Conservation (phyloP, 1,139 yeast species). For the Eremothecium gossypii region DNA sequence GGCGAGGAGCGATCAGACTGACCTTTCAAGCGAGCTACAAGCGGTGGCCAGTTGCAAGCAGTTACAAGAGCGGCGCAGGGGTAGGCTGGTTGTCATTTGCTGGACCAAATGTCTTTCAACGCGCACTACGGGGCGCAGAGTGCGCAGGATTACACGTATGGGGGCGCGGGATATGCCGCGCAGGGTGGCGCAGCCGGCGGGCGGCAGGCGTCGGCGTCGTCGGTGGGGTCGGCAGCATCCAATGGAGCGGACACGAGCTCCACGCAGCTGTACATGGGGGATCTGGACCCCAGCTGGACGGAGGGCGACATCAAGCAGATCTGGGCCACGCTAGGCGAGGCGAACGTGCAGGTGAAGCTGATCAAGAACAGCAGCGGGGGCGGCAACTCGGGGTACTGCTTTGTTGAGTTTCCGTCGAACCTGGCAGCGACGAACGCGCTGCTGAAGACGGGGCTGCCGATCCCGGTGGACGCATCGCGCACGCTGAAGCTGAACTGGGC, state of each 20-base stretch:
- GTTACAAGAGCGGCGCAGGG: too few relatives aligned
- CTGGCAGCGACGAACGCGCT: slow-evolving; percentile 61
- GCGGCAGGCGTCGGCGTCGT: slow-evolving; percentile 2
- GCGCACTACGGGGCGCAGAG: background rate
- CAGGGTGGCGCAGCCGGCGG: background rate
- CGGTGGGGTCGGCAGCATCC: background rate
- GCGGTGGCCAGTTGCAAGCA: too few relatives aligned
- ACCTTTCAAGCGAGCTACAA: too few relatives aligned
- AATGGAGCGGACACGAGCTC: slow-evolving; percentile 4
- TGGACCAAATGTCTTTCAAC: slow-evolving; percentile 11
- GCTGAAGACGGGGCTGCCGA: slow-evolving; percentile 51
- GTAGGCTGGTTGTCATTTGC: slow-evolving; percentile 7
- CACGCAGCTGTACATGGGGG: slow-evolving; percentile 48
- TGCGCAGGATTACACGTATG: slow-evolving; percentile 1
- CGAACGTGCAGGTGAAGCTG: slow-evolving; percentile 38
- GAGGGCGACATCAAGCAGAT: slow-evolving; percentile 49
- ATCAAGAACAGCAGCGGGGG: slow-evolving; percentile 31
- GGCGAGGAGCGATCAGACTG: too few relatives aligned
- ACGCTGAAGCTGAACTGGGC: slow-evolving; percentile 69
- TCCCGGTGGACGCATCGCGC: slow-evolving; percentile 52
- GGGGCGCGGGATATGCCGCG: background rate
- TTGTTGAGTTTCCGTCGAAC: slow-evolving; percentile 53
- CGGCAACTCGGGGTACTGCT: slow-evolving; percentile 62
- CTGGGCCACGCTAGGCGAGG: slow-evolving; percentile 40
- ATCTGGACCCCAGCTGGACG: slow-evolving; percentile 64